Base-by-base conservation (phyloP, 1,139 yeast species). In the Debaryomyces udenii region DNA sequence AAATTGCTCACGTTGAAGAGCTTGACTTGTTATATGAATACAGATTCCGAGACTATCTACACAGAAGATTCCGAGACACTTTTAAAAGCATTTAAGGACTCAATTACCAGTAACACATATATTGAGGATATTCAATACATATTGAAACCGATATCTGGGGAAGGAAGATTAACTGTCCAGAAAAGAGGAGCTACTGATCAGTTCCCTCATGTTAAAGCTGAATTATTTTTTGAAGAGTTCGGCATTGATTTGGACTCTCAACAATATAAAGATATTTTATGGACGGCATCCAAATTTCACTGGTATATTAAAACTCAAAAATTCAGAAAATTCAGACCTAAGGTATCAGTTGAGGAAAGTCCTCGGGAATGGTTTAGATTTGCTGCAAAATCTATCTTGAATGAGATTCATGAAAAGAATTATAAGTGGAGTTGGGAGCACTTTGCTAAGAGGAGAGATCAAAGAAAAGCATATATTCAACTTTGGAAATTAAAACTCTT, bases 361-460 rank as follows among this genome's bases (percentile, higher is more conserved):
- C 96, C 98, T 0, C 69, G 62, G 38, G 82, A 78, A 31, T 94
- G 99, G 99, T 80, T 93, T 53, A 64, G 70, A 48, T 94, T 86
- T 59, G 86, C 93, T 2, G 94, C 87, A 0, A 66, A 76, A 22
- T 81, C 88, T 13, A 86, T 93, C 2, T 66, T 80, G 39, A 72
- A 80, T 45, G 96, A 90, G 58, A 83, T 94, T 27, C 96, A 86
- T 51, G 93, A 88, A 48, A 80, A 76, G 52, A 81, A 87, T 54
- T 77, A 82, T 49, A 82, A 79, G 54, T 88, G 96, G 95, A 82
- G 90, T 30, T 94, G 99, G 99, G 94, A 77, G 2, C 78, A 79
- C 55, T 81, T 93, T 50, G 78, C 78, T 39, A 74, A 72, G 42
- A 75, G 96, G 53, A 70, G 96, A 48, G 86, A 86, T 44, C 83